These are phyloP conservation scores for Microbotryomycetes sp. DNA, from an alignment of 1,284 basidiomycete species.

Conservation along the genomic window DNA sequence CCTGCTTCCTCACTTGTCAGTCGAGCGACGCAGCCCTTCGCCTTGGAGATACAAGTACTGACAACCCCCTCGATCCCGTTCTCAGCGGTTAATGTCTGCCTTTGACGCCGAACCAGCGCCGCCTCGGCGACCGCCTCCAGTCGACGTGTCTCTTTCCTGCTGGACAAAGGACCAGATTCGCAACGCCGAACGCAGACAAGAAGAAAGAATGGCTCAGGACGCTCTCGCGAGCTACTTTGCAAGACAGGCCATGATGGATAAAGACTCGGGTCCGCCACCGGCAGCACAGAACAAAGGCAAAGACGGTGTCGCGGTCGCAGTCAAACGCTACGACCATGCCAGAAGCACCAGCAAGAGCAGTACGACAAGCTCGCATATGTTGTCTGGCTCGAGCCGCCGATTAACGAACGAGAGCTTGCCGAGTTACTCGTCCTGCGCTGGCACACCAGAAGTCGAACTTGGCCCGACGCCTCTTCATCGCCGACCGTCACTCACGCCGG, in stretches of 20 bases:
- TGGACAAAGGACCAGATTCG: conserved; percentile 5
- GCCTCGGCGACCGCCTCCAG: background rate
- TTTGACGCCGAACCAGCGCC: background rate
- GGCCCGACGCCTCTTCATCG: background rate
- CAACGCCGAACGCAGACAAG: conserved; percentile 6
- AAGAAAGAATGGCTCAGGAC: conserved; percentile 15
- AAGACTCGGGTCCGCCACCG: too few species aligned
- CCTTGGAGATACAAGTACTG: too few species aligned
- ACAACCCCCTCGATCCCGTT: too few species aligned
- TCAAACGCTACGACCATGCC: background rate
- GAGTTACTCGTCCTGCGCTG: conserved; percentile 6
- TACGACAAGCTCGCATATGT: background rate
- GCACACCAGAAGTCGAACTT: background rate
- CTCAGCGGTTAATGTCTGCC: background rate
- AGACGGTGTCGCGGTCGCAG: background rate
- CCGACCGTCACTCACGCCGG: background rate
- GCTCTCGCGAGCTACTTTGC: background rate
- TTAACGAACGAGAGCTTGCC: conserved; percentile 25
- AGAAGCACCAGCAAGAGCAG: background rate
- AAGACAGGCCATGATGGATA: background rate
- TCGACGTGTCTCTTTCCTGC: background rate
- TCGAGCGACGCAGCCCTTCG: too few species aligned
- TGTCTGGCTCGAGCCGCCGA: conserved; percentile 13
- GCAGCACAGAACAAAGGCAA: background rate
- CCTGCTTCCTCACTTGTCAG: too few species aligned